Percentiles rank a stretch among this genome's conserved stretches.
Evolutionary conservation across 2,329 filamentous ascomycete genomes (phyloP).

Genomic region (Berkeleyomyces basicola): DNA sequence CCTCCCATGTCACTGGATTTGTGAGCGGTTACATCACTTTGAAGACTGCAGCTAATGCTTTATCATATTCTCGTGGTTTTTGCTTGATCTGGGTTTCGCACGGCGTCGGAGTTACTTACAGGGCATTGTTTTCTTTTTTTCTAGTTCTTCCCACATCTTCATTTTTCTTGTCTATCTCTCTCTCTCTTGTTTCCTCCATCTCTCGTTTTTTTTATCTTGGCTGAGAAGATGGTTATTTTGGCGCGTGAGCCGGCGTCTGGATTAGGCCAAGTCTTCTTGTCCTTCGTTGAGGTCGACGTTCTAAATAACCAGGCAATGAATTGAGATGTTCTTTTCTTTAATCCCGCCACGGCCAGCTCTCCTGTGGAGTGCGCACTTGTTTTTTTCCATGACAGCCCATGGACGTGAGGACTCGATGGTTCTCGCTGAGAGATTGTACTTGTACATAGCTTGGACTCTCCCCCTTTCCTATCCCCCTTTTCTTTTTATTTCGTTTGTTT

Average conservation of each 20-base stretch:
- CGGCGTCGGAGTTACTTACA: slow-evolving; percentile 14
- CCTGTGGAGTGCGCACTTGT: neutral
- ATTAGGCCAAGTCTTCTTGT: too few species aligned
- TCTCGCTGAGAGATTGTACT: neutral
- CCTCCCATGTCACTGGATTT: neutral
- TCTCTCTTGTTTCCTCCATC: neutral
- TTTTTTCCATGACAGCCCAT: neutral
- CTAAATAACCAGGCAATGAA: neutral
- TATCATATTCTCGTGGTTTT: slow-evolving; percentile 12
- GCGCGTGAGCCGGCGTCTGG: too few species aligned
- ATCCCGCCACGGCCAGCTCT: neutral
- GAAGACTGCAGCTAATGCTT: slow-evolving; percentile 11
- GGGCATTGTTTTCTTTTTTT: slow-evolving; percentile 12
- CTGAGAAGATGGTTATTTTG: neutral
- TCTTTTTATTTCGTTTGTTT: neutral
- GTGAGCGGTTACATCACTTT: neutral
- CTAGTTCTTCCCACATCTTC: slow-evolving; percentile 1
- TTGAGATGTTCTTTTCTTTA: neutral
- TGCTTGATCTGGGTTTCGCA: slow-evolving; percentile 11
- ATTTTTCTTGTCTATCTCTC: slow-evolving; percentile 3
- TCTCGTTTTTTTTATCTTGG: neutral
- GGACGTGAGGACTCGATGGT: neutral
- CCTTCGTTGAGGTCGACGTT: neutral
- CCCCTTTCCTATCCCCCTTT: neutral
- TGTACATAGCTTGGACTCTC: slow-evolving; percentile 1